A percentile compares a stretch with the other conserved stretches of the same genome.
Conservation (phyloP, 345 rosid genomes). For the Eucalyptus polyanthemos region DNA sequence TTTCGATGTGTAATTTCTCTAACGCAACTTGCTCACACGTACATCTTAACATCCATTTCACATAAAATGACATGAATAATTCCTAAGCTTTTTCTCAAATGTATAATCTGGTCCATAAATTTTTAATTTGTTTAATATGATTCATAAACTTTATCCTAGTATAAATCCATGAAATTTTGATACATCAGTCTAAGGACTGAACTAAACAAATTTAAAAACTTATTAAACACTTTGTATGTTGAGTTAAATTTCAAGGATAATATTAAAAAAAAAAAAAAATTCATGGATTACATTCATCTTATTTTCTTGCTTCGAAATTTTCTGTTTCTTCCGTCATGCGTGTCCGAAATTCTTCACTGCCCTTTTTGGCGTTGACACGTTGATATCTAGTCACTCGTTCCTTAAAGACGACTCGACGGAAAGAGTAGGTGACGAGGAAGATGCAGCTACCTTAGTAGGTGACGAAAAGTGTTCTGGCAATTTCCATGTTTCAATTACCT, state of each 20-base stretch:
- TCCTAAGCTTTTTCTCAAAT: fast-evolving
- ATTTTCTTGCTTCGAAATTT: background rate
- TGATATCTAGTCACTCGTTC: background rate
- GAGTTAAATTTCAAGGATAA: too few species aligned
- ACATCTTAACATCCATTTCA: too few species aligned
- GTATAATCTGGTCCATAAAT: too few species aligned
- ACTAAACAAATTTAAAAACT: too few species aligned
- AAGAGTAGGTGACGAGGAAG: background rate
- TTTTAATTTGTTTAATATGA: background rate
- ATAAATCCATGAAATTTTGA: too few species aligned
- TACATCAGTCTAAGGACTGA: too few species aligned
- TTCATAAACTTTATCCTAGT: too few species aligned
- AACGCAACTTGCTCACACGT: too few species aligned
- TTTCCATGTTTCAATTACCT: background rate
- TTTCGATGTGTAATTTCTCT: fast-evolving
- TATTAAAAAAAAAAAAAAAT: too few species aligned
- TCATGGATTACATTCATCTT: background rate
- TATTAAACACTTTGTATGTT: too few species aligned
- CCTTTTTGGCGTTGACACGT: background rate
- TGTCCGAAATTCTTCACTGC: background rate
- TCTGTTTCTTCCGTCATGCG: background rate
- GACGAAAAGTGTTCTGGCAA: background rate
- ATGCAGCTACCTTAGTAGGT: background rate
- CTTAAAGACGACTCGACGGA: background rate
- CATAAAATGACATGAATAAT: background rate